phyloP scores from a whole-genome alignment of 257 asterid species.

The Solanum chiquidenum region DNA sequence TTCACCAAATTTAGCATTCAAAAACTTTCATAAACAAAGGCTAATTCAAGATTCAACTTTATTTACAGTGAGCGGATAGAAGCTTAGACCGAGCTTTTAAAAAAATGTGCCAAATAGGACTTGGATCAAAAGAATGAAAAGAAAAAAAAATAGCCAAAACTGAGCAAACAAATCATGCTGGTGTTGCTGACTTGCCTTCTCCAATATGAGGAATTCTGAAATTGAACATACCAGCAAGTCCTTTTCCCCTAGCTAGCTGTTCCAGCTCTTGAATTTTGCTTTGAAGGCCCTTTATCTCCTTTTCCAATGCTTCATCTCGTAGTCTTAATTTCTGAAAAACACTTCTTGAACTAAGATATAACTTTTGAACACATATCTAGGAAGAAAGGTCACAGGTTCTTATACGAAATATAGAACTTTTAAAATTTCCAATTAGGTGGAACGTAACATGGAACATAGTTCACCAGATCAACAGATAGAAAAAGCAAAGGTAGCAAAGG shows the following conservation, averaged over 20 bases:
- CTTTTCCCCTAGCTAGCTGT: constrained; percentile 27
- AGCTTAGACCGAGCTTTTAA: background rate
- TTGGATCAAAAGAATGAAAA: constrained; percentile 7
- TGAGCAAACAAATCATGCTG: constrained; percentile 2
- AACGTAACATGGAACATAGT: background rate
- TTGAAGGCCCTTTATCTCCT: constrained; percentile 24
- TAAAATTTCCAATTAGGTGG: background rate
- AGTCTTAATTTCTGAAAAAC: constrained; percentile 22
- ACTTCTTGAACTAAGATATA: background rate
- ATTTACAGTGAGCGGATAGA: background rate
- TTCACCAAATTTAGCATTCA: background rate
- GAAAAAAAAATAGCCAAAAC: background rate
- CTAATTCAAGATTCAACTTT: background rate
- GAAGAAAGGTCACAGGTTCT: background rate
- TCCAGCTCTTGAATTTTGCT: constrained; percentile 30
- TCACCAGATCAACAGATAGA: background rate
- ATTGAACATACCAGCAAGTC: constrained; percentile 31
- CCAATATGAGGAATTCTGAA: constrained; percentile 13
- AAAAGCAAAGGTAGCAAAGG: background rate
- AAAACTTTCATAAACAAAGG: background rate
- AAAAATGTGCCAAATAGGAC: background rate
- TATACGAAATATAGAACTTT: background rate
- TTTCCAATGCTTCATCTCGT: constrained; percentile 25
- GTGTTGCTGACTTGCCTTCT: constrained; percentile 14
- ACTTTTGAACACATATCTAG: background rate